Evolutionary conservation across 2,329 filamentous ascomycete genomes (phyloP).

Genomic region (Xylogone sp.): DNA sequence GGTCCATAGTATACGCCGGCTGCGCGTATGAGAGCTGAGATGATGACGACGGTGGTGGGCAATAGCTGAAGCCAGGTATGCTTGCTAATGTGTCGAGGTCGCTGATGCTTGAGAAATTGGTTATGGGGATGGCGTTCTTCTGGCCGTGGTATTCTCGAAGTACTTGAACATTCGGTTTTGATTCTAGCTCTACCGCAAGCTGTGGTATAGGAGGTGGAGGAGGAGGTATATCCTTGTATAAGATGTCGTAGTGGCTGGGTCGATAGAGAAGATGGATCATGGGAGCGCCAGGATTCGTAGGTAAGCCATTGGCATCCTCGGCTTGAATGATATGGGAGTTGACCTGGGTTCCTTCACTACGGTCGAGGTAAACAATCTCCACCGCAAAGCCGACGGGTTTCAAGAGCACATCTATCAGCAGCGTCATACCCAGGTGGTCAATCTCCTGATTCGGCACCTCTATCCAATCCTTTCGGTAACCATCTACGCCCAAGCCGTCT

Average conservation of each 20-base stretch:
- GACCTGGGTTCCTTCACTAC: constrained; percentile 72
- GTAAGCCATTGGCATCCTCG: constrained; percentile 34
- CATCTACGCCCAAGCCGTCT: constrained; percentile 52
- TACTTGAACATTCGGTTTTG: constrained; percentile 44
- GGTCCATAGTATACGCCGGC: constrained; percentile 18
- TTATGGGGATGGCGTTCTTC: constrained; percentile 26
- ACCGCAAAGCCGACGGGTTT: constrained; percentile 75
- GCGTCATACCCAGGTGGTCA: constrained; percentile 80
- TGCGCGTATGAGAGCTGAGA: constrained; percentile 17
- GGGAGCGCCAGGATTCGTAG: constrained; percentile 35
- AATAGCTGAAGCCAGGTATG: constrained; percentile 26
- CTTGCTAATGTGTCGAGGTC: constrained; percentile 18
- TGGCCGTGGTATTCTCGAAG: constrained; percentile 44
- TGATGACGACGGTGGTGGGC: constrained; percentile 9
- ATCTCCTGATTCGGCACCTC: constrained; percentile 79
- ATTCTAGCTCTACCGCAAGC: constrained; percentile 15
- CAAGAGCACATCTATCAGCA: constrained; percentile 74
- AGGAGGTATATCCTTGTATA: constrained; percentile 60
- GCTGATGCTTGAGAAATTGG: constrained; percentile 32
- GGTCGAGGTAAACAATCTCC: constrained; percentile 88
- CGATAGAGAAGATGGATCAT: constrained; percentile 59
- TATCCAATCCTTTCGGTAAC: constrained; percentile 68
- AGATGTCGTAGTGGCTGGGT: constrained; percentile 88
- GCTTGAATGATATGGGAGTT: constrained; percentile 48
- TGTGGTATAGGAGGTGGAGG: constrained; percentile 16